Evolutionary conservation across 495 filamentous ascomycete species (phyloP), one percentile per base, ranked within the genome.

Genomic region (Penicillium samsonianum): DNA sequence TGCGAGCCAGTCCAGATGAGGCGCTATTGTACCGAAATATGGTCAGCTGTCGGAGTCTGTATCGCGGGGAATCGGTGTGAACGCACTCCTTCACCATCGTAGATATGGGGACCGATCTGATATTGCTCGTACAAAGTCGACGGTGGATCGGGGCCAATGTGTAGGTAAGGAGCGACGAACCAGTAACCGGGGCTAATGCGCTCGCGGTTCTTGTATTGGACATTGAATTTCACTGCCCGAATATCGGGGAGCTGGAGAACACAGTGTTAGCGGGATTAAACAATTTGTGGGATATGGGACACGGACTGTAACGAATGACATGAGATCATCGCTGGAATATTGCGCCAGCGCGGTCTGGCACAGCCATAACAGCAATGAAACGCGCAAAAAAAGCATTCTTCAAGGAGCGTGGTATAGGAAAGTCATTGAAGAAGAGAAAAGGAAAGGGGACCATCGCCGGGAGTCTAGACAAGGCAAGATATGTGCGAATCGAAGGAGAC

Each of bases 61-160:
- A 5, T 28, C 20, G 37, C 28, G 35, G 35, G 19, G 10, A 9
- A 40, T 5, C 17, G 35, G 35, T 38, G 38, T 11, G 37, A n/a
- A 69, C 71, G 38, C 67, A 71, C 72, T 17, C 71, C 71, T 49
- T 74, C 65, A 6, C 58, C 56, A 58, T 74, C 71, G 41, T 71
- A 77, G 47, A 77, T 74, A 61, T 77, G 69, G 0, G 73, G 73
- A 11, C 72, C 72, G 17, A 63, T 59, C 60, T 74, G 72, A 45
- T 65, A 74, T 50, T 63, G 70, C 26, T 67, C 61, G 53, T 68
- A 73, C 40, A 62, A 28, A 25, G 59, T 69, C 5, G 48, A 50
- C 11, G 61, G 59, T 14, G 41, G n/a, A 50, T 73, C 70, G 20
- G 65, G 59, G 0, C 44, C 62, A 7, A 70, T 65, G 51, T 68